phyloP scores from a whole-genome alignment of 352 stramenopile species.

The Phytophthora meadii region DNA sequence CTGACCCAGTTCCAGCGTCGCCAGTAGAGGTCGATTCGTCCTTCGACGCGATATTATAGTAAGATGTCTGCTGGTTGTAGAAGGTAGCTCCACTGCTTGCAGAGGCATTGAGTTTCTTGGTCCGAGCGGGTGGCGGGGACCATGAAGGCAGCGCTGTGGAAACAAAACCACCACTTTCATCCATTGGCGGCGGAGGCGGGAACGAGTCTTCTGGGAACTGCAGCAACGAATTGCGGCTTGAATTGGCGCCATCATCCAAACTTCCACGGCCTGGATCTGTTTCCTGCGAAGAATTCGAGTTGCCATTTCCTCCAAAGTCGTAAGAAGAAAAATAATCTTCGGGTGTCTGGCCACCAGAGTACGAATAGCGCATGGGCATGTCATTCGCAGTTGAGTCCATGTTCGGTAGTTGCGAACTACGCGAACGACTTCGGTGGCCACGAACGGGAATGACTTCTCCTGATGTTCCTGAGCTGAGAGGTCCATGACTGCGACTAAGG shows the following conservation, averaged over 20 bases:
- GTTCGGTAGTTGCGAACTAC: constrained; percentile 55
- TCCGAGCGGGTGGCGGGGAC: constrained; percentile 73
- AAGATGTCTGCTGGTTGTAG: constrained; percentile 77
- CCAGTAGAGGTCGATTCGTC: constrained; percentile 45
- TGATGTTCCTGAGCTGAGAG: constrained; percentile 26
- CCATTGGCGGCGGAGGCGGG: constrained; percentile 69
- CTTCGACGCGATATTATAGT: constrained; percentile 72
- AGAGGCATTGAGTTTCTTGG: constrained; percentile 72
- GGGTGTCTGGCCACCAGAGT: constrained; percentile 58
- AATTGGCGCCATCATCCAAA: constrained; percentile 24
- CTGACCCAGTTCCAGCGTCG: constrained; percentile 14
- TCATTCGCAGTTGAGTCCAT: constrained; percentile 40
- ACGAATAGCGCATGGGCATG: constrained; percentile 69
- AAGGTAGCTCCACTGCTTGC: constrained; percentile 49
- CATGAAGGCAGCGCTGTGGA: constrained; percentile 75
- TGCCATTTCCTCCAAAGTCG: constrained; percentile 40
- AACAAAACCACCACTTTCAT: constrained; percentile 72
- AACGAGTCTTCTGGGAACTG: constrained; percentile 80
- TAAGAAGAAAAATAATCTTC: constrained; percentile 64
- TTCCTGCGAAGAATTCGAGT: constrained; percentile 65
- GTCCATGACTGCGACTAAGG: constrained; percentile 37
- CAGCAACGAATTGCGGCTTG: constrained; percentile 41
- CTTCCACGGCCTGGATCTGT: constrained; percentile 43
- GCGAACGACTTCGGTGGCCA: constrained; percentile 61
- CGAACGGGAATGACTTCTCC: constrained; percentile 45